These are phyloP conservation scores for Hypholoma sublateritium DNA, from an alignment of 768 basidiomycete species.

Conservation along the genomic window DNA sequence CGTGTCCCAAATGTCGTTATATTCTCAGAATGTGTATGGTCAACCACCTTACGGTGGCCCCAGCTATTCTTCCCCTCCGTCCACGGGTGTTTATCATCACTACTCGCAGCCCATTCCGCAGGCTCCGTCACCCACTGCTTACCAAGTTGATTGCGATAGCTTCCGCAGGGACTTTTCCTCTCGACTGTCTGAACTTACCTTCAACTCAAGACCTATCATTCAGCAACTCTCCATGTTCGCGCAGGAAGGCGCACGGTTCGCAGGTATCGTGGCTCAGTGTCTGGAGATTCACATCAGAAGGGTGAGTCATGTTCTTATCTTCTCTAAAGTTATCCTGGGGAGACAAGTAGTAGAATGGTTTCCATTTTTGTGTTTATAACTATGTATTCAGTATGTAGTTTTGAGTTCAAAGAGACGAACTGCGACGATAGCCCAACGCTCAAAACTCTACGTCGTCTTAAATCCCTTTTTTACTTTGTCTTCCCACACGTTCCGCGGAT, in stretches of 20 bases:
- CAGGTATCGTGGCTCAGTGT: slow-evolving; percentile 78
- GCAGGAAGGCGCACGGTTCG: slow-evolving; percentile 78
- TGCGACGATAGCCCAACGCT: slow-evolving; percentile 25
- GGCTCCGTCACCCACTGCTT: slow-evolving; percentile 34
- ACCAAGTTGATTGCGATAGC: slow-evolving; percentile 25
- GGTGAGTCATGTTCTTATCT: slow-evolving; percentile 71
- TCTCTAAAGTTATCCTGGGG: slow-evolving; percentile 23
- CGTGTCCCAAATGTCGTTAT: slow-evolving; percentile 51
- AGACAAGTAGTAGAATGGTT: slow-evolving; percentile 14
- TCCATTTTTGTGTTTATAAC: slow-evolving; percentile 23
- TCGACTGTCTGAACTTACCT: slow-evolving; percentile 78
- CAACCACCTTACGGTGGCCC: slow-evolving; percentile 53
- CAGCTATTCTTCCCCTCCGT: slow-evolving; percentile 39
- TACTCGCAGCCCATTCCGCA: slow-evolving; percentile 47
- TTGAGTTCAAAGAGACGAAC: slow-evolving; percentile 38
- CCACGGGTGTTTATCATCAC: slow-evolving; percentile 39
- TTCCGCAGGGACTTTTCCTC: slow-evolving; percentile 70
- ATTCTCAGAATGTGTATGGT: slow-evolving; percentile 62
- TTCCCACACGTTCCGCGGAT: slow-evolving; percentile 42
- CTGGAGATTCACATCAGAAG: slow-evolving; percentile 81
- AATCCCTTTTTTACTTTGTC: slow-evolving; percentile 25
- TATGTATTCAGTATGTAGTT: slow-evolving; percentile 26
- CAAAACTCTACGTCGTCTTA: slow-evolving; percentile 16
- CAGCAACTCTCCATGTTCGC: slow-evolving; percentile 91
- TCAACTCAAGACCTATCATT: slow-evolving; percentile 95